These are phyloP conservation scores for Tolypocladium pustulatum DNA, from an alignment of 2,329 filamentous ascomycete species.

Conservation along the genomic window DNA sequence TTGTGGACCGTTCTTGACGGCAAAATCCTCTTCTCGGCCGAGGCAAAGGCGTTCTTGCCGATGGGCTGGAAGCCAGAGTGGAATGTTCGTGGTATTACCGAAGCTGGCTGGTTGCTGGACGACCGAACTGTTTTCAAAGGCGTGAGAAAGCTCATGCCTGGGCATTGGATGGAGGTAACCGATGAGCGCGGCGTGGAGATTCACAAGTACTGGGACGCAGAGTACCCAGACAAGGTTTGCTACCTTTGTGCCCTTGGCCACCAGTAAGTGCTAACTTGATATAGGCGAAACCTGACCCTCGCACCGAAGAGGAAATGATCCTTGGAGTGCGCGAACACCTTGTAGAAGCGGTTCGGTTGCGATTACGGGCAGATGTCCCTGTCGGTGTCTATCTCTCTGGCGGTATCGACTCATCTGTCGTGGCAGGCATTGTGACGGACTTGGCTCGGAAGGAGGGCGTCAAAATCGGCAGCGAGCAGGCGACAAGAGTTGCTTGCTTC, in stretches of 20 bases:
- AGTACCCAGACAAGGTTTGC: conserved; percentile 39
- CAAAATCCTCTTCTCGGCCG: conserved; percentile 35
- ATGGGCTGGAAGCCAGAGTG: conserved; percentile 42
- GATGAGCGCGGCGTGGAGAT: conserved; percentile 24
- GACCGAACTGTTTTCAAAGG: conserved; percentile 37
- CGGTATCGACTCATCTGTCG: conserved; percentile 45
- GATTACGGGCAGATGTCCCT: conserved; percentile 46
- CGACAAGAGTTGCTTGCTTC: conserved; percentile 27
- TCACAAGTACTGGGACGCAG: conserved; percentile 40
- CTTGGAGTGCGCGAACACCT: conserved; percentile 35
- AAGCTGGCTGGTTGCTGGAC: conserved; percentile 31
- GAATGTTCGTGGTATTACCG: conserved; percentile 35
- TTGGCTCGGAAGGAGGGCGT: conserved; percentile 35
- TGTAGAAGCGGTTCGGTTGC: conserved; percentile 39
- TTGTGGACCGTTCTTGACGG: conserved; percentile 33
- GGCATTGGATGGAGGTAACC: conserved; percentile 28
- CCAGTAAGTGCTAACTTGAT: not conserved
- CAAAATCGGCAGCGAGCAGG: conserved; percentile 31
- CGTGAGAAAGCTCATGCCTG: conserved; percentile 32
- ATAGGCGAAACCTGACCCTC: conserved; percentile 24
- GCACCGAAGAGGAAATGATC: conserved; percentile 39
- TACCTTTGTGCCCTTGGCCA: not conserved
- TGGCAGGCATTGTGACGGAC: conserved; percentile 45
- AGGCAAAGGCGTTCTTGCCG: conserved; percentile 42
- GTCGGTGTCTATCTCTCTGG: conserved; percentile 46